Evolutionary conservation across 116 monocot genomes (phyloP).

Genomic region (Iris pallida): DNA sequence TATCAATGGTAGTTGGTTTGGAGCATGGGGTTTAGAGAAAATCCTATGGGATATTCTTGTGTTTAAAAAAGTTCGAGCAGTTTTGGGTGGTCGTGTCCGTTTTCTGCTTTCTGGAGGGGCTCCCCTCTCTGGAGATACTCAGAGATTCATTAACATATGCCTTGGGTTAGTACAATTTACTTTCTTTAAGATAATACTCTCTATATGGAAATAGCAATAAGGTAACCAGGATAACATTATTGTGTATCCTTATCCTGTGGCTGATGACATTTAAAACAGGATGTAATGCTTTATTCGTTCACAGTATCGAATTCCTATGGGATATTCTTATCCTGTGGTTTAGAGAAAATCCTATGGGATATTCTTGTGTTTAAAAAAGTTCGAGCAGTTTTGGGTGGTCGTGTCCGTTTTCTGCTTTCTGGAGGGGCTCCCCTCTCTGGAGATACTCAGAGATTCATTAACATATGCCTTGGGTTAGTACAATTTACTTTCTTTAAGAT

Average conservation of each 20-base stretch:
- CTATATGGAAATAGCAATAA: no score
- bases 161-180: slow-evolving; percentile 29
- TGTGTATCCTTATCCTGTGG: no score
- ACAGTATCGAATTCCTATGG: no score
- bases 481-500: no score
- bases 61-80: slow-evolving; percentile 36
- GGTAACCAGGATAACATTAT: no score
- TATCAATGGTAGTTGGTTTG: slow-evolving; percentile 48
- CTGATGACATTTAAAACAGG: no score
- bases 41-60: slow-evolving; percentile 38
- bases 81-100: slow-evolving; percentile 48
- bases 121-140: slow-evolving; percentile 52
- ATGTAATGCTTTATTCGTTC: no score
- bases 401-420: slow-evolving; percentile 44
- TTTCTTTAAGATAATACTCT: no score
- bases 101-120: slow-evolving; percentile 60
- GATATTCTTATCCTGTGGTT: no score
- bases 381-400: slow-evolving; percentile 49
- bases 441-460: slow-evolving; percentile 60
- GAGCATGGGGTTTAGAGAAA: slow-evolving; percentile 46
- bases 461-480: slow-evolving; percentile 52
- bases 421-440: slow-evolving; percentile 56
- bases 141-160: slow-evolving; percentile 60
- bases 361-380: slow-evolving; percentile 33
- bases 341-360: slow-evolving; percentile 44